Base-by-base conservation (phyloP, 176 grass and related monocot species). In the Rhynchospora pubera region DNA sequence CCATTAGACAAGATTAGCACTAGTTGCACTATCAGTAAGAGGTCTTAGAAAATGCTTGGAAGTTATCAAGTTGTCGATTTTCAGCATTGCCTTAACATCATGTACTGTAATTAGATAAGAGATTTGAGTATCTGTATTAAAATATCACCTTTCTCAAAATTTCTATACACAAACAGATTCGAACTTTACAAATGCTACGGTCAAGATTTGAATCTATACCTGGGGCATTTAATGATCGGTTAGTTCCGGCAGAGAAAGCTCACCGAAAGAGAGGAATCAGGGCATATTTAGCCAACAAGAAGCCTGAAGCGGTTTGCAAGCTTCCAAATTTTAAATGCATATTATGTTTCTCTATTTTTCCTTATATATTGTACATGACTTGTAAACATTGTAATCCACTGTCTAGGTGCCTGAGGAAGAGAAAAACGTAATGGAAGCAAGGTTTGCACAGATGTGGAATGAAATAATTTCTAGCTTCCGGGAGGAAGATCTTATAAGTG, bases 391-490 rank as follows among this genome's bases (percentile, higher is more conserved):
- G 34, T 5, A 61, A 55, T 73, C 19, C 19, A 64, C 32, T 62
- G 74, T 79, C 84, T 79, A 92, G 94, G 73, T 89, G 62, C 77
- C 86, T 60, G 85, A 92, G 39, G 83, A 51, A 32, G 78, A 89
- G 26, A 91, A 91, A 55, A 87, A 75, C 22, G 84, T 88, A 59
- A 87, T 90, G 83, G 86, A 85, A 72, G 92, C 94, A 57, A 97
- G 88, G 76, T 97, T 97, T 89, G 92, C 94, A 88, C 94, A 97
- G 72, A 91, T 97, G 88, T 97, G 94, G 94, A 97, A 97, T 74
- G 81, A 86, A 71, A 97, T 97, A 90, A 85, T 97, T 70, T 65
- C 83, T 28, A 97, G 92, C 79, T 97, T 97, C 81, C 88, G 92
- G 58, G 84, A 92, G 0, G 94, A 97, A 87, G 92, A 97, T 84